These are phyloP conservation scores for Parastagonospora nodorum DNA, from an alignment of 2,329 filamentous ascomycete species.

Conservation along the genomic window DNA sequence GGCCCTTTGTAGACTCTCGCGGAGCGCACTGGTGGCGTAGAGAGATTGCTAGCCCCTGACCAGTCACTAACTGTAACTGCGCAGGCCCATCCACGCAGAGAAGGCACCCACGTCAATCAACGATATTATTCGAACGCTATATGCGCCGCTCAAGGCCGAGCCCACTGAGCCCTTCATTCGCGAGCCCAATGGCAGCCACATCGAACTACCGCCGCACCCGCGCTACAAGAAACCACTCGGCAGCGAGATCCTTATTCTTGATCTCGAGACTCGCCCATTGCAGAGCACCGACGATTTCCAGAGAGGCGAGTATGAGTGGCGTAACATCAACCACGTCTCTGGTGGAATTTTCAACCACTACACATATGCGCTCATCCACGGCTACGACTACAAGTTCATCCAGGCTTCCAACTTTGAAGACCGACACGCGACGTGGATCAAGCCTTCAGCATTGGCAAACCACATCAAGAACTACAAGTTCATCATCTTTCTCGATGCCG, in stretches of 20 bases:
- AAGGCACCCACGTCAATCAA: slow-evolving; percentile 35
- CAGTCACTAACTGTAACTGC: slow-evolving; percentile 15
- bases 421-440: slow-evolving; percentile 55
- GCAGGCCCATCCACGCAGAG: slow-evolving; percentile 28
- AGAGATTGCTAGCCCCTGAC: background rate
- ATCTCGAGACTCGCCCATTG: slow-evolving; percentile 43
- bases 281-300: slow-evolving; percentile 37
- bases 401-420: slow-evolving; percentile 48
- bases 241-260: slow-evolving; percentile 42
- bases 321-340: slow-evolving; percentile 43
- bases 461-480: slow-evolving; percentile 49
- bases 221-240: slow-evolving; percentile 40
- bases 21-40: background rate
- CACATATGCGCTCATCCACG: slow-evolving; percentile 51
- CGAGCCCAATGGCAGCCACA: slow-evolving; percentile 38
- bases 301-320: slow-evolving; percentile 43
- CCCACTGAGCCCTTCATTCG: slow-evolving; percentile 36
- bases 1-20: background rate
- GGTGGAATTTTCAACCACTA: slow-evolving; percentile 47
- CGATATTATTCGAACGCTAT: slow-evolving; percentile 40
- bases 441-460: slow-evolving; percentile 47
- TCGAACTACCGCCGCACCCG: slow-evolving; percentile 34
- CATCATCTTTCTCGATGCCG: slow-evolving; percentile 56
- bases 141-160: slow-evolving; percentile 33
- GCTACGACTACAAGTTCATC: slow-evolving; percentile 57